Base-by-base conservation (phyloP, 352 stramenopile species). In the Phytophthora sp. region DNA sequence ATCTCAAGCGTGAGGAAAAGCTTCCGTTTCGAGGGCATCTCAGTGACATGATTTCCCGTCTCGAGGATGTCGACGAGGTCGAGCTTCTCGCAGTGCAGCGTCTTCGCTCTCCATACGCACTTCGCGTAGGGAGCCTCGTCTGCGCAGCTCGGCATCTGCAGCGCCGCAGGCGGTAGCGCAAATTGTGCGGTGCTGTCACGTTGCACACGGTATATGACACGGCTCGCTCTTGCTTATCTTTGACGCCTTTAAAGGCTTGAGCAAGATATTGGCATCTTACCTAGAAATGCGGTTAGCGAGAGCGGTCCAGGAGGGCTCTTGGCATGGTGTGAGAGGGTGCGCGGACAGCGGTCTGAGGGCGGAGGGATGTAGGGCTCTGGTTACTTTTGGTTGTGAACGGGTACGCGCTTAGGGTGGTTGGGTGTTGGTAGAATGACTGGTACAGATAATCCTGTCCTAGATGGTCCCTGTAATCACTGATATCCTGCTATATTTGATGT, bases 151-250 rank as follows among this genome's bases (percentile, higher is more conserved):
- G 26, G 7, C 39, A 42, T 24, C n/a, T 31, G 16, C 20, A 62
- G 23, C 27, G 18, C 27, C 18, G 54, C 2, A 52, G 30, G 15
- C 30, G 42, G 33, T 45, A 53, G 8, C 39, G 30, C 39, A 52
- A 55, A 21, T 41, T 55, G 42, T 51, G 42, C 13, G 39, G 21
- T n/a, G 23, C 26, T 26, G 15, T 12, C 4, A 20, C 4, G 6
- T 18, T 23, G 26, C 44, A 52, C n/a, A 38, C 26, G 1, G 44
- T 52, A 20, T 26, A 52, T 11, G 13, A 20, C 26, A 41, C 3
- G 46, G 27, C 45, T 53, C 45, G 27, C 16, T 53, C n/a, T 53
- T 53, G 26, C 3, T 53, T 33, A n/a, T 53, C 27, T 53, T 53
- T 26, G 45, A 41, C 26, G 45, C 16, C 27, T 53, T 53, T 15